Evolutionary conservation across 306 rosid genomes (phyloP).

Genomic region (Rosa lucieae): DNA sequence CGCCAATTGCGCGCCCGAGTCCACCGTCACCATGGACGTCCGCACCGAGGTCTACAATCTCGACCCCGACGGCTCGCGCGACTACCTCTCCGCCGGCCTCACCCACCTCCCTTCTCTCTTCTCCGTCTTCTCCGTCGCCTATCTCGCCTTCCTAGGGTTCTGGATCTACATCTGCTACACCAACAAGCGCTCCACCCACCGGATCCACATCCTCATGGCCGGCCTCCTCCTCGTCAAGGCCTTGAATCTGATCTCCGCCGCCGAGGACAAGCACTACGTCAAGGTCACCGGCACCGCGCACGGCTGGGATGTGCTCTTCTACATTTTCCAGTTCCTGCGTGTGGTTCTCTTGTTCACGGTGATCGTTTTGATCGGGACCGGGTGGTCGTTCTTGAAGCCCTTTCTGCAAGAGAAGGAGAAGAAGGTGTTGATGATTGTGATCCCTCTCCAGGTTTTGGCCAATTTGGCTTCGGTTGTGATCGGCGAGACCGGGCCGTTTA

Average conservation of each 20-base stretch:
- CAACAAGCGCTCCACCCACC: conserved; percentile 57
- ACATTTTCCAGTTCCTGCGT: conserved; percentile 84
- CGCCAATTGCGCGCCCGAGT: conserved; percentile 68
- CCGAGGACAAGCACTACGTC: conserved; percentile 83
- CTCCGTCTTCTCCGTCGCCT: conserved; percentile 53
- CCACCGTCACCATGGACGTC: conserved; percentile 67
- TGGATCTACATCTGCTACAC: conserved; percentile 53
- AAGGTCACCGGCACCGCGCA: conserved; percentile 86
- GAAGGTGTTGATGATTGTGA: conserved; percentile 85
- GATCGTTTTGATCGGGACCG: conserved; percentile 80
- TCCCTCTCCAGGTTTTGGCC: conserved; percentile 90
- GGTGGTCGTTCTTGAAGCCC: conserved; percentile 87
- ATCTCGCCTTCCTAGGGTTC: conserved; percentile 50
- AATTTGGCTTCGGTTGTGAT: conserved; percentile 84
- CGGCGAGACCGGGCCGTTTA: conserved; percentile 90
- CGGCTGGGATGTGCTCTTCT: conserved; percentile 92
- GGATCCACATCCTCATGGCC: conserved; percentile 81
- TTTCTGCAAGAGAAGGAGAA: conserved; percentile 82
- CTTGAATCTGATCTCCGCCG: conserved; percentile 68
- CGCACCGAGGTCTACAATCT: conserved; percentile 69
- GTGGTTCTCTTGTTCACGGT: conserved; percentile 75
- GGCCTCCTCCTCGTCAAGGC: conserved; percentile 67
- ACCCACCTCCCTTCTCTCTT: conserved; percentile 69
- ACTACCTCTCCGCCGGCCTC: conserved; percentile 79
- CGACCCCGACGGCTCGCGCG: conserved; percentile 49